A percentile compares a stretch with the other conserved stretches of the same genome.
phyloP scores from a whole-genome alignment of 768 basidiomycete species.

The Rhodotorula taiwanensis region DNA sequence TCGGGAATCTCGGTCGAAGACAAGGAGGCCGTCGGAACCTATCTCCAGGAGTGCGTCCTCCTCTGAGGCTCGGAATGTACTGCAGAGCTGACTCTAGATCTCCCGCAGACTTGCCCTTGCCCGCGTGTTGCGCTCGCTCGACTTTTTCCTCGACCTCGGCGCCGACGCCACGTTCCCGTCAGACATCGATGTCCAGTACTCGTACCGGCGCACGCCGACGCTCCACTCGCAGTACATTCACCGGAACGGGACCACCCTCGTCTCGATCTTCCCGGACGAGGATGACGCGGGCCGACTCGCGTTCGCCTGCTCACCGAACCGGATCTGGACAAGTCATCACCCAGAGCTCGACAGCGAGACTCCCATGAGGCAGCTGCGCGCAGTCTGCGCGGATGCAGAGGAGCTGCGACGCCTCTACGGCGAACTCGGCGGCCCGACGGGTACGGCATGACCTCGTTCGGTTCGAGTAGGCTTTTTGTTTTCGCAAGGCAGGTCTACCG shows the following conservation, averaged over 20 bases:
- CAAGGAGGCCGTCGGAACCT: slow-evolving; percentile 50
- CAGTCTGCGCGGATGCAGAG: slow-evolving; percentile 59
- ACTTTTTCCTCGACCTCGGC: slow-evolving; percentile 43
- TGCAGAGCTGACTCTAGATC: slow-evolving; percentile 46
- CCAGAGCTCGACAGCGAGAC: slow-evolving; percentile 55
- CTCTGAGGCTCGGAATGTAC: too few species aligned
- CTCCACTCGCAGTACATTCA: slow-evolving; percentile 89
- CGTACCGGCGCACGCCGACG: slow-evolving; percentile 69
- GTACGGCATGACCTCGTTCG: not conserved
- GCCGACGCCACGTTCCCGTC: slow-evolving; percentile 37
- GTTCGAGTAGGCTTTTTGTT: too few species aligned
- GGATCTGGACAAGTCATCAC: slow-evolving; percentile 49
- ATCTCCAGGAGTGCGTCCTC: slow-evolving; percentile 56
- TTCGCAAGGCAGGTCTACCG: not conserved
- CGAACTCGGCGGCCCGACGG: not conserved
- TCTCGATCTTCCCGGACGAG: slow-evolving; percentile 70
- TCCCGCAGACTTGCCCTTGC: slow-evolving; percentile 9
- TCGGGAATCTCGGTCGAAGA: slow-evolving; percentile 44
- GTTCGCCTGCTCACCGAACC: slow-evolving; percentile 32
- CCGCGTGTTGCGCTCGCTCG: slow-evolving; percentile 17
- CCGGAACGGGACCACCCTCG: slow-evolving; percentile 77
- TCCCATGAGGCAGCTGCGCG: slow-evolving; percentile 58
- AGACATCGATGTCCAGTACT: slow-evolving; percentile 71
- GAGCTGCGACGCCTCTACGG: slow-evolving; percentile 59
- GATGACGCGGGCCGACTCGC: slow-evolving; percentile 50